Base-by-base conservation (phyloP, 305 asterid genomes). In the Fraxinus nigra region DNA sequence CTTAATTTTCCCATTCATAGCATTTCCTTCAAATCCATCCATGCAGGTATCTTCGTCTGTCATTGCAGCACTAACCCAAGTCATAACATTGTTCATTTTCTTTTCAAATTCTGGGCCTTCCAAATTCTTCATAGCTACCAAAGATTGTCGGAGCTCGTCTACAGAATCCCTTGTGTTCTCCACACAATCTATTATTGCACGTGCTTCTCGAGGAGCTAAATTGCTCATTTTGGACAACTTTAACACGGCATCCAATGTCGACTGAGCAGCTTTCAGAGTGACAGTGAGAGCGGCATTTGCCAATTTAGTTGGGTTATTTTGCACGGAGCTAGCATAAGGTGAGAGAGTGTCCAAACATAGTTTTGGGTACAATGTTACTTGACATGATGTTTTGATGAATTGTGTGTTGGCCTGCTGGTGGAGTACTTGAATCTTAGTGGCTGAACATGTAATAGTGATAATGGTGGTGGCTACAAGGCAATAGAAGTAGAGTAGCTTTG, bases 11-110 rank as follows among this genome's bases (percentile, higher is more conserved):
- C 98, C 94, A 34, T 94, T 40, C 79, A 87, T 7, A 37, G 87
- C 95, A 86, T 77, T 87, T 63, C 95, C 97, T 26, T 93, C 76
- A 79, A 96, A 93, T 1, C 98, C 99, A 72, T 96, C 98, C 65
- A 72, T 6, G 54, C 99, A 96, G 0, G 94, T 89, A 1, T 74
- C 78, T 20, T 87, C 97, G 11, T 94, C 93, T 0, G 98, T 94
- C 4, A 96, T 78, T 0, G 99, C 94, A 0, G 97, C 97, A 48
- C 99, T 94, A 7, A 95, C 97, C 99, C 98, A 95, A 0, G 99
- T 96, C 92, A 93, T 90, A 32, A 90, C 83, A 24, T 96, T 94
- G 75, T 97, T 90, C 83, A 93, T 76, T 65, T 79, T 84, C 40
- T 46, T 38, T 0, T 28, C 75, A 69, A 69, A 69, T 22, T 69